A percentile compares a stretch with the other conserved stretches of the same genome.
These are phyloP conservation scores for Sporothrix curviconia DNA, from an alignment of 2,329 filamentous ascomycete genomes.

Conservation along the genomic window DNA sequence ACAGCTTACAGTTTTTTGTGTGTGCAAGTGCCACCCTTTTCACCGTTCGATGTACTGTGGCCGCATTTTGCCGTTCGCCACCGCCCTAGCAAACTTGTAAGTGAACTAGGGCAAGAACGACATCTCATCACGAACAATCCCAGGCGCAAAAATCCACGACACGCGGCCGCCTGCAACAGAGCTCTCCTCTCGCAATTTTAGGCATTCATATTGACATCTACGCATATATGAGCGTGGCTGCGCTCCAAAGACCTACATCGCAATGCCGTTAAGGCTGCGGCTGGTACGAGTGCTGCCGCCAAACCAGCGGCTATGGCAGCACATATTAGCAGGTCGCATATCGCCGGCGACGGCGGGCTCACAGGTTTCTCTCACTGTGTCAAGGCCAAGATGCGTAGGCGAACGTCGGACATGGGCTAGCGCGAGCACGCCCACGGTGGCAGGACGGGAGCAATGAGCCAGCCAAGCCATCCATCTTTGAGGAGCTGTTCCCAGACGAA, in stretches of 20 bases:
- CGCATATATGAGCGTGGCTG: background rate
- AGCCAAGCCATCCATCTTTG: constrained; percentile 15
- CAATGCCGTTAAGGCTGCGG: constrained; percentile 10
- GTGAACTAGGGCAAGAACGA: background rate
- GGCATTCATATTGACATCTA: no score
- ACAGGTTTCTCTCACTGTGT: no score
- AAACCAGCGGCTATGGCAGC: background rate
- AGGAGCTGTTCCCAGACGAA: constrained; percentile 17
- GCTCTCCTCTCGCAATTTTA: background rate
- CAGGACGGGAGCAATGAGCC: no score
- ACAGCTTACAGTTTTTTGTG: no score
- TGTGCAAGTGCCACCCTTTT: no score
- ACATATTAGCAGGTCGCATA: background rate
- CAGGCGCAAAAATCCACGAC: background rate
- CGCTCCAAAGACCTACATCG: background rate
- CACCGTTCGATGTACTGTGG: background rate
- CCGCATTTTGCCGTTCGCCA: constrained; percentile 1
- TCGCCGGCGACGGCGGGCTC: background rate
- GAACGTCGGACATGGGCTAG: background rate
- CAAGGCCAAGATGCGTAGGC: no score
- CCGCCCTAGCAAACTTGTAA: constrained; percentile 3
- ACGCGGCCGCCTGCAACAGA: no score
- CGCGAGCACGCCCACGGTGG: background rate
- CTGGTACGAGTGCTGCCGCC: constrained; percentile 6
- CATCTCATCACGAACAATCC: background rate